Evolutionary conservation across 805 yeast genomes (phyloP), one percentile per base, ranked within the genome.

Genomic region (Wickerhamomyces bisporus): DNA sequence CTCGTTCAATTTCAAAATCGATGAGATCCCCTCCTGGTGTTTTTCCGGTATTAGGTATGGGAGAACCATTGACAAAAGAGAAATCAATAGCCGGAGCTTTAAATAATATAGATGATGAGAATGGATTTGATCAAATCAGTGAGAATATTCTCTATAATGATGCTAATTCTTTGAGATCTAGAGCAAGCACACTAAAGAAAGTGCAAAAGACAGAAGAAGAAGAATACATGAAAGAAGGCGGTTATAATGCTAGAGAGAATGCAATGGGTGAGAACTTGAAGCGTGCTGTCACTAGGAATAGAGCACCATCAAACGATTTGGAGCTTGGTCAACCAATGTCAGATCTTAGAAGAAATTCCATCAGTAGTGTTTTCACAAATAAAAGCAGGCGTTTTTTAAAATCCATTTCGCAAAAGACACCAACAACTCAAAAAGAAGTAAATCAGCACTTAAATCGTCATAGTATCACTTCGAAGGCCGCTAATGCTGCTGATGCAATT

Each of bases 11-110:
- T 16, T 5, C 24, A 27, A 17, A 28, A 12, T 16, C 34, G 7
- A 37, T 60, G 6, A 60, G 75, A 44, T 80, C 88, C 2, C 94
- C 91, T 4, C 75, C 75, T 19, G 86, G 86, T 43, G 88, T 83
- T 1, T 84, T 83, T 60, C 93, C 94, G 0, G 89, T 84, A 2
- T 67, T 68, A 48, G 91, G 86, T 2, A 82, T 84, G 91, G 88
- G 86, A 1, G 68, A 65, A 10, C 83, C 91, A 3, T 55, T 74
- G 30, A 60, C 58, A 20, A 62, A 72, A 38, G 89, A 83, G 48
- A 62, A 61, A 32, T 65, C 80, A 0, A 77, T 83, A 38, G 86
- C 86, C 4, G 63, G 65, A 20, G 47, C 66, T 9, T 48, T 50
- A 48, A 38, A 43, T n/a, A n/a, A n/a, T 6, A 19, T 17, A 13